These are phyloP conservation scores for Mycena galericulata DNA, from an alignment of 768 basidiomycete species.

Conservation along the genomic window DNA sequence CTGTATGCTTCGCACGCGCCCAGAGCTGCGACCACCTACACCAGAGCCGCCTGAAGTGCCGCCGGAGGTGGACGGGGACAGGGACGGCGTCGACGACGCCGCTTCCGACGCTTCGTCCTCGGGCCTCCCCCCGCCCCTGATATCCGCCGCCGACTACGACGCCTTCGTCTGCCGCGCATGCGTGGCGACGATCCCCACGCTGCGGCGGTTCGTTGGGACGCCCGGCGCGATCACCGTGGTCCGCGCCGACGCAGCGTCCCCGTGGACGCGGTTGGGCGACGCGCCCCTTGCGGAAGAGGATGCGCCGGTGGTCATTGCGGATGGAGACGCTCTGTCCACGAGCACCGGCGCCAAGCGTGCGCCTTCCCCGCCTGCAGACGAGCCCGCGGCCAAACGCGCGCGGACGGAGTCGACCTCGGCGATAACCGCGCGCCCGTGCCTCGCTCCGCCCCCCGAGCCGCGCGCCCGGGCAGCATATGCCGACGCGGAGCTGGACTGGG, in stretches of 20 bases:
- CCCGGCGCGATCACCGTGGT: slow-evolving; percentile 75
- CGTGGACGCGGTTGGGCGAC: slow-evolving; percentile 67
- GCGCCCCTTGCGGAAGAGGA: slow-evolving; percentile 23
- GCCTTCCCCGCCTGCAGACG: slow-evolving; percentile 43
- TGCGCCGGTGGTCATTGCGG: slow-evolving; percentile 44
- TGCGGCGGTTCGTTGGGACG: slow-evolving; percentile 77
- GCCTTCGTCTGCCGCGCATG: slow-evolving; percentile 79
- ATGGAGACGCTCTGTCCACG: slow-evolving; percentile 40
- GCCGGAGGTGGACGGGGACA: background rate
- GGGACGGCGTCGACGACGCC: slow-evolving; percentile 54
- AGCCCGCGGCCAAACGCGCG: slow-evolving; percentile 52
- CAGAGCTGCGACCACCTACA: slow-evolving; percentile 59
- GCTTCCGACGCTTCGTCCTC: slow-evolving; percentile 73
- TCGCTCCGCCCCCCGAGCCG: slow-evolving; percentile 65
- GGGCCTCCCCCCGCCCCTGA: slow-evolving; percentile 74
- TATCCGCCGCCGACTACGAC: slow-evolving; percentile 79
- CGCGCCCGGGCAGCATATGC: slow-evolving; percentile 60
- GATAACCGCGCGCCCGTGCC: slow-evolving; percentile 52
- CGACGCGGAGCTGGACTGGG: slow-evolving; percentile 38
- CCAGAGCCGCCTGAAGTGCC: slow-evolving; percentile 40
- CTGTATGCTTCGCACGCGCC: slow-evolving; percentile 80
- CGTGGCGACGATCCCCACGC: slow-evolving; percentile 63
- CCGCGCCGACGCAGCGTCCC: slow-evolving; percentile 56
- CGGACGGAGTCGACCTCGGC: slow-evolving; percentile 11
- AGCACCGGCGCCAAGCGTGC: slow-evolving; percentile 60